Base-by-base conservation (phyloP, 2,329 filamentous ascomycete genomes). In the Ophiocordyceps camponoti-rufipedis region DNA sequence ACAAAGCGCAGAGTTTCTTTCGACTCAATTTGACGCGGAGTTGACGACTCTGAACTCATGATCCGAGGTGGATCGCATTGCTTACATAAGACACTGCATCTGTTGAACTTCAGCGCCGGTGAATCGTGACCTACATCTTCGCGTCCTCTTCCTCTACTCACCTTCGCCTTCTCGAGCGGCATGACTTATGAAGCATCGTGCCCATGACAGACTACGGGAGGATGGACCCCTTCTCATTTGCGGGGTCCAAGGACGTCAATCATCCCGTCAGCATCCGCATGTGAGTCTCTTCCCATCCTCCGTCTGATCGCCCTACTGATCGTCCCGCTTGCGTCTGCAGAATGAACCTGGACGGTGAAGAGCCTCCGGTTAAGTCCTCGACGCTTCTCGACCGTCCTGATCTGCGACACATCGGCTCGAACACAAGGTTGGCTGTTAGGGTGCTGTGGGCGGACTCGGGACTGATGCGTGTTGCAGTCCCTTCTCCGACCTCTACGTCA, bases 141-240 rank as follows among this genome's bases (percentile, higher is more conserved):
- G 9, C 29, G 2, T 31, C 29, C 8, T 12, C 29, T 31, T 31
- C 9, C 29, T 9, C 12, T 31, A 38, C 13, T 38, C 11, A 11
- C n/a, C 8, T 18, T 6, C 39, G 5, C 33, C 28, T n/a, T 28
- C 42, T 29, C 48, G 53, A 45, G 60, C 60, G 58, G 53, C 48
- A 51, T 60, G 56, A 59, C 35, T 19, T n/a, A 7, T 11, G 16
- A 42, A 42, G 44, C 48, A 45, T 18, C 44, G 43, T 19, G 31
- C 47, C 42, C 48, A 65, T 64, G 61, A 47, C 59, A 52, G 61
- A 64, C 49, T 63, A 62, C 55, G 62, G 60, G 54, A 60, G 58
- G 47, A 95, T 95, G 86, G 91, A 98, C 65, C 82, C 88, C 45
- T 95, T 94, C 64, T 94, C 88, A 29, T 96, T 96, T 68, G 88